Evolutionary conservation across 1,284 basidiomycete species (phyloP), one percentile per base, ranked within the genome.

Genomic region (Puccinia triticina): DNA sequence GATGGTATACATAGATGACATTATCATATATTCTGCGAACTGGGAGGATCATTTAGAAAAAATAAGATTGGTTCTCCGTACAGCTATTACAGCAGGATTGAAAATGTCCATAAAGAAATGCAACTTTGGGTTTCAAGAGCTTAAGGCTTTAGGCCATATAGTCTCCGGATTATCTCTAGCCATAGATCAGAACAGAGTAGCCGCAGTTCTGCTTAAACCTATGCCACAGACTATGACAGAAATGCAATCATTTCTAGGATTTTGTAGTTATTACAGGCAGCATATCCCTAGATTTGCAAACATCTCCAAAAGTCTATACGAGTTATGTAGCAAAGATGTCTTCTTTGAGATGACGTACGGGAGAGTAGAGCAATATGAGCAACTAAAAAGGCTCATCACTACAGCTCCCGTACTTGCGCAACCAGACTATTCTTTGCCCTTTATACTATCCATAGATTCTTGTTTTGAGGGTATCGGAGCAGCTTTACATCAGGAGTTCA

Each of bases 101-200:
- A 43, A 43, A 43, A 43, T 43, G 40, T 26, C 43, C 32, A 34
- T 69, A 5, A 34, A 29, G 55, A 75, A 75, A 55, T 75, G 72
- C 34, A 75, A 75, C n/a, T 75, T 75, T 55, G 46, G 72, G 55
- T 75, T 10, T 40, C 5, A 18, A n/a, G 50, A 50, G n/a, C 11
- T 75, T 14, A 75, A 50, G 12, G 40, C 40, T 7, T 12, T 43
- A 43, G 40, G 40, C 4, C 4, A 12, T 7, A 12, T 43, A 43
- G 84, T 90, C 48, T 77, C 77, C 0, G 29, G 84, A 0, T 80
- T 86, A 1, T 85, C 86, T 8, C 83, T 90, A 23, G 40, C 64
- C 0, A 90, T 90, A 89, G 87, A 89, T 77, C 84, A 85, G 0
- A 83, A 75, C 2, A 90, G 90, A 84, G 82, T 90, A 0, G 43